Base-by-base conservation (phyloP, 169 alveolate genomes). In the Eimeria praecox region DNA sequence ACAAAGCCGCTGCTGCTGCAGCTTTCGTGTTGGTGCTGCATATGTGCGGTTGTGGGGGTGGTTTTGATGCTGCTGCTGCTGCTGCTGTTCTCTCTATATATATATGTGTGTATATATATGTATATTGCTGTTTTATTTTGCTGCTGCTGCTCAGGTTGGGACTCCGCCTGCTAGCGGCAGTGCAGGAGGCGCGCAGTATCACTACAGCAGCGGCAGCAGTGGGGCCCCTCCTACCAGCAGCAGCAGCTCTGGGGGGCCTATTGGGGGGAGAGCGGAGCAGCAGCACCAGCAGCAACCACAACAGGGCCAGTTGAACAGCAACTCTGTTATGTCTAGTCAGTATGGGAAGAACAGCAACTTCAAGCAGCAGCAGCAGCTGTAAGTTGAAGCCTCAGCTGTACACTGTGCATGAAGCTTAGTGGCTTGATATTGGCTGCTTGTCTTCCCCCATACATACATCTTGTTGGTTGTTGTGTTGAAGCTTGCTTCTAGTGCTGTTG, bases 351-450 rank as follows among this genome's bases (percentile, higher is more conserved):
- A 38, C 54, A 44, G 40, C 71, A 82, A 22, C 24, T 82, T 82
- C 69, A 82, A 82, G 44, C 90, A 82, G 90, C 90, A 82, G 90
- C 90, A 82, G 54, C 90, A 82, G 71, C 71, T 82, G 90, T 82
- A 82, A 82, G 90, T 40, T 40, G 14, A 1, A 4, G 87, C n/a
- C 22, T 22, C 69, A 22, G n/a, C 8, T 12, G 20, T n/a, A 20
- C 69, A 16, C n/a, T n/a, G n/a, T n/a, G 69, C 69, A 59, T 20
- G 0, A 16, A 59, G 0, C 20, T 20, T n/a, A 18, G 20, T 59
- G 69, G 12, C 22, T 59, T 59, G 5, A 12, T 12, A 12, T 5
- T 49, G 5, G 56, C 56, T 49, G 56, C 56, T 49, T n/a, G n/a
- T n/a, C n/a, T n/a, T n/a, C n/a, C n/a, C n/a, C n/a, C n/a, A n/a